These are phyloP conservation scores for Helminthosporium solani DNA, from an alignment of 2,329 filamentous ascomycete species.

Conservation along the genomic window DNA sequence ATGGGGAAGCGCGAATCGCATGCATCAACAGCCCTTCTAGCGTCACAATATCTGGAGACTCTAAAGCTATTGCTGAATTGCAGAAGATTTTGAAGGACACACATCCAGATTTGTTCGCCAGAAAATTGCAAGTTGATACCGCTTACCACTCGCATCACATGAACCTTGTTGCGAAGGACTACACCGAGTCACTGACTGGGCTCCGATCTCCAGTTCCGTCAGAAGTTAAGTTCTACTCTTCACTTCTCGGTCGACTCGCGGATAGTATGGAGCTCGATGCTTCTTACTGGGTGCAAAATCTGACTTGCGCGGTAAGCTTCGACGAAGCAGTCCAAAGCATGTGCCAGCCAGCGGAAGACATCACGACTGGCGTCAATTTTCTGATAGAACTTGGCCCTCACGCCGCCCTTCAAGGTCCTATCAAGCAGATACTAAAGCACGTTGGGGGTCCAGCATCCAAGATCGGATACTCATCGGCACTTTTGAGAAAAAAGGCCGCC, in stretches of 20 bases:
- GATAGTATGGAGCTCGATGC: conserved; percentile 13
- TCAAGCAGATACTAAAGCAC: conserved; percentile 23
- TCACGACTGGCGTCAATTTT: conserved; percentile 17
- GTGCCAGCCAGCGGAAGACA: conserved; percentile 13
- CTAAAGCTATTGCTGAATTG: conserved; percentile 39
- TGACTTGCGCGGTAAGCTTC: conserved; percentile 22
- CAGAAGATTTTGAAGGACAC: conserved; percentile 37
- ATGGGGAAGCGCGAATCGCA: conserved; percentile 19
- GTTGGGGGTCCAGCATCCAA: conserved; percentile 16
- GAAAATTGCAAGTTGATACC: conserved; percentile 45
- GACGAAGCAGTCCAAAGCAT: conserved; percentile 16
- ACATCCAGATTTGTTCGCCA: conserved; percentile 36
- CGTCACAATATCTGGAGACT: conserved; percentile 51
- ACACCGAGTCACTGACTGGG: conserved; percentile 25
- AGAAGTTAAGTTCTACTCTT: conserved; percentile 18
- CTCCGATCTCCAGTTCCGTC: conserved; percentile 19
- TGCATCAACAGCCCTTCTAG: conserved; percentile 45
- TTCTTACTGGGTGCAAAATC: conserved; percentile 29
- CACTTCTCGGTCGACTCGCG: conserved; percentile 15
- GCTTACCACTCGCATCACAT: conserved; percentile 47
- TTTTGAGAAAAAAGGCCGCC: conserved; percentile 30
- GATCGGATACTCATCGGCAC: conserved; percentile 19
- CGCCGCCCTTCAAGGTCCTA: conserved; percentile 24
- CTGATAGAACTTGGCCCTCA: conserved; percentile 28
- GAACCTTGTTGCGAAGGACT: conserved; percentile 23